These are phyloP conservation scores for Trichosporon coremiiforme DNA, from an alignment of 1,284 basidiomycete genomes.

Conservation along the genomic window DNA sequence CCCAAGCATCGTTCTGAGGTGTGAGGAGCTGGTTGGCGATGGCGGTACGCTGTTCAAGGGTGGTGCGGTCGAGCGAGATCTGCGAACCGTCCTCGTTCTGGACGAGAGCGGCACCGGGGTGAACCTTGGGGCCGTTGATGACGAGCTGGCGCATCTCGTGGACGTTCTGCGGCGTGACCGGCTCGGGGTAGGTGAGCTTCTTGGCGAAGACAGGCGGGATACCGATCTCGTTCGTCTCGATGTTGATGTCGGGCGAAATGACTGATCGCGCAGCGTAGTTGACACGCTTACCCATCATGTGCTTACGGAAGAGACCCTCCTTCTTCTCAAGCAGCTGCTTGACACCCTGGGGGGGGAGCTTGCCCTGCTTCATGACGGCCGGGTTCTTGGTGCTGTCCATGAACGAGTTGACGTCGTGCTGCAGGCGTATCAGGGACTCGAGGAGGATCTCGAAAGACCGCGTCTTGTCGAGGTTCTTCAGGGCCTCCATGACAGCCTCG, in stretches of 20 bases:
- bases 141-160: constrained; percentile 87
- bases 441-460: constrained; percentile 72
- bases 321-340: constrained; percentile 99
- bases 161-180: constrained; percentile 89
- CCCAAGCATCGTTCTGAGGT: constrained; percentile 73
- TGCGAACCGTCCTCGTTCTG: constrained; percentile 92
- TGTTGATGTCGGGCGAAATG: constrained; percentile 99
- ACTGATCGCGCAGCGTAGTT: constrained; percentile 99
- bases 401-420: constrained; percentile 94
- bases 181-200: constrained; percentile 96
- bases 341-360: constrained; percentile 88
- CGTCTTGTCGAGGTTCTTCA: constrained; percentile 43
- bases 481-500: constrained; percentile 26
- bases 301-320: constrained; percentile 95
- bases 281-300: constrained; percentile 99
- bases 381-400: constrained; percentile 98
- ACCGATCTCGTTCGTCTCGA: constrained; percentile 98
- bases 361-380: constrained; percentile 77
- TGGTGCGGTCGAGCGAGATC: constrained; percentile 80
- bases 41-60: constrained; percentile 84
- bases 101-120: constrained; percentile 93
- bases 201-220: constrained; percentile 96
- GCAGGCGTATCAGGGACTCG: constrained; percentile 82
- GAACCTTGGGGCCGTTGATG: constrained; percentile 83
- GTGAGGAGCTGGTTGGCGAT: constrained; percentile 97